Evolutionary conservation across 179 eudicot species (phyloP).

Genomic region (Amaranthus tricolor): DNA sequence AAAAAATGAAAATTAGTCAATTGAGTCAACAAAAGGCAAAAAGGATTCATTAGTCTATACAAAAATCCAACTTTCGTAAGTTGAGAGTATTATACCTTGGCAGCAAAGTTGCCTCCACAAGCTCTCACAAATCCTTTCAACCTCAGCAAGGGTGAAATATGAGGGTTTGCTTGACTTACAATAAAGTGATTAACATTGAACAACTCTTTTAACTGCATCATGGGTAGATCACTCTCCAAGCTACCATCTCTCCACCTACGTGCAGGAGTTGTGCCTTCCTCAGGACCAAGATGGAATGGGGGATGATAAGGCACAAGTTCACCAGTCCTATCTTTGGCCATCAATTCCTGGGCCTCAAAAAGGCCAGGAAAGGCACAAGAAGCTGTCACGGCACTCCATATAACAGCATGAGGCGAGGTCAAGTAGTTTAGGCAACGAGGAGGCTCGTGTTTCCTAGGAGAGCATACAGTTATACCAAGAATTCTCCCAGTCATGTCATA

Average conservation of each 20-base stretch:
- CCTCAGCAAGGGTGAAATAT: constrained; percentile 84
- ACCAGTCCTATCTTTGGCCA: constrained; percentile 92
- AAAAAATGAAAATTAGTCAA: background rate
- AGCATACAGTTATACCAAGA: constrained; percentile 90
- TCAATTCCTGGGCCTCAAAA: constrained; percentile 95
- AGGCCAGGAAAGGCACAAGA: constrained; percentile 99
- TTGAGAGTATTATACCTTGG: constrained; percentile 58
- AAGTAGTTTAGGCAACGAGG: constrained; percentile 92
- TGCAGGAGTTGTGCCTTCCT: constrained; percentile 52
- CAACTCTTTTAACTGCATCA: constrained; percentile 94
- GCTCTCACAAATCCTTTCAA: constrained; percentile 78
- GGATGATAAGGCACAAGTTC: constrained; percentile 95
- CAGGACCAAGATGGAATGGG: constrained; percentile 83
- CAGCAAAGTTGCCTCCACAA: constrained; percentile 92
- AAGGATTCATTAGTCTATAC: too few species aligned
- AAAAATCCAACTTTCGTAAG: background rate
- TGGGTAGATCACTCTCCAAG: constrained; percentile 95
- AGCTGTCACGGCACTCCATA: constrained; percentile 99
- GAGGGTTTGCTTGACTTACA: constrained; percentile 97
- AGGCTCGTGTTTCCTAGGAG: constrained; percentile 94
- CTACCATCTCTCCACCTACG: constrained; percentile 99
- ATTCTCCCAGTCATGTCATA: constrained; percentile 91
- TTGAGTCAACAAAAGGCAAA: background rate
- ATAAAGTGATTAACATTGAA: constrained; percentile 96
- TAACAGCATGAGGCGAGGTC: constrained; percentile 96